Conservation (phyloP, 306 rosid genomes). For the Potentilla sterilis region DNA sequence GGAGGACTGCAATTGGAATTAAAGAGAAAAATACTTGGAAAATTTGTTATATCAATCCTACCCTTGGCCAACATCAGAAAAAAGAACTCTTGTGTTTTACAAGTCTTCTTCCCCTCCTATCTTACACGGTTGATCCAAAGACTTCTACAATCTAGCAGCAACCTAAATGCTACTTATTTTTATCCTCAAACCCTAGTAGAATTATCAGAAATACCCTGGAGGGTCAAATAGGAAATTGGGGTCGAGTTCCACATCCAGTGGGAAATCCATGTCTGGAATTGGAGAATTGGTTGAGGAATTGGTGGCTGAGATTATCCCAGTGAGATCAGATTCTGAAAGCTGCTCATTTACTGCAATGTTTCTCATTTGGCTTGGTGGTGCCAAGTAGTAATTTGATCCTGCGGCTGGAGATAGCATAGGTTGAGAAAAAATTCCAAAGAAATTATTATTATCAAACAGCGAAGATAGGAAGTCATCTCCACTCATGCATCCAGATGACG, state of each 20-base stretch:
- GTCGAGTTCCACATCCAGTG: slow-evolving; percentile 47
- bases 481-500: slow-evolving; percentile 39
- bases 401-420: slow-evolving; percentile 42
- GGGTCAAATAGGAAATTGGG: slow-evolving; percentile 52
- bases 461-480: slow-evolving; percentile 34
- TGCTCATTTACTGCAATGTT: slow-evolving; percentile 38
- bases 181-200: not conserved
- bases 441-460: slow-evolving; percentile 29
- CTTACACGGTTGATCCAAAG: slow-evolving; percentile 21
- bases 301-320: slow-evolving; percentile 64
- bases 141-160: slow-evolving; percentile 15
- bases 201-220: slow-evolving; percentile 41
- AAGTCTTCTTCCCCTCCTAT: slow-evolving; percentile 12
- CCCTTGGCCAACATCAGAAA: not conserved
- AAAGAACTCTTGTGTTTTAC: slow-evolving; percentile 11
- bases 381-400: slow-evolving; percentile 37
- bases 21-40: not conserved
- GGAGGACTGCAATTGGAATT: not conserved
- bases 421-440: slow-evolving; percentile 40
- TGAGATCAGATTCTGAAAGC: slow-evolving; percentile 44
- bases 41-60: not conserved
- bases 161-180: slow-evolving; percentile 16
- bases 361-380: slow-evolving; percentile 42
- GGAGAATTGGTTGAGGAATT: slow-evolving; percentile 61
- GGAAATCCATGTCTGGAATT: slow-evolving; percentile 57